Base-by-base conservation (phyloP, 192 early-diverging fungal species). In the Dimargaris xerosporica region DNA sequence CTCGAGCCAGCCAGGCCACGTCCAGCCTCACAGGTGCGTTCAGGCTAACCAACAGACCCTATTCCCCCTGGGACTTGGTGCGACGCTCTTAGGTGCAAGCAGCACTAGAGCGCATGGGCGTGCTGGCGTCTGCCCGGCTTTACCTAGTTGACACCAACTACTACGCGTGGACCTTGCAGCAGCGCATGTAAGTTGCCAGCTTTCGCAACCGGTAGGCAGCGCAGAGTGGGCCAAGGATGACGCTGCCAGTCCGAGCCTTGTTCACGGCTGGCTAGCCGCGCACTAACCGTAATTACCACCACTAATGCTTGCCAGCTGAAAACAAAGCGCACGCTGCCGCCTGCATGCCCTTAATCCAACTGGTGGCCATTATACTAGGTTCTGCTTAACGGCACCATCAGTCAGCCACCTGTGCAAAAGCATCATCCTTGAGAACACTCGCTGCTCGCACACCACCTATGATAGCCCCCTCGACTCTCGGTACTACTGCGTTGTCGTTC, bases 361-460 rank as follows among this genome's bases (percentile, higher is more conserved):
- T 51, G 21, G 9, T 26, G 23, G 16, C 25, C 16, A 26, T 34
- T 28, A 34, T 55, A 21, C 5, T 23, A 78, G 78, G 30, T 72
- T 80, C 21, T 69, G 80, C 31, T 69, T 90, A 60, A 43, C 53
- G 0, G 88, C 84, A 6, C 91, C 91, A 5, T 85, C 84, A 13
- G 71, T 75, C 7, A 75, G 73, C 28, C 91, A 96, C 56, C 74
- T 96, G 51, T 96, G 94, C 78, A 96, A 96, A 65, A 82, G 85
- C 5, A 73, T 96, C 0, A 71, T 94, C 9, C 78, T 96, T 61
- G 90, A 93, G 68, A 96, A 96, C 76, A 96, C 90, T 29, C 80
- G 84, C 12, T 87, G 71, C 62, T 69, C 73, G 0, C 77, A 82
- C 63, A 73, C 73, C 63, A 66, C 65, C 10, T 75, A 26, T 34